phyloP scores from a whole-genome alignment of 2,329 filamentous ascomycete genomes.

The Periglandula ipomoeae region DNA sequence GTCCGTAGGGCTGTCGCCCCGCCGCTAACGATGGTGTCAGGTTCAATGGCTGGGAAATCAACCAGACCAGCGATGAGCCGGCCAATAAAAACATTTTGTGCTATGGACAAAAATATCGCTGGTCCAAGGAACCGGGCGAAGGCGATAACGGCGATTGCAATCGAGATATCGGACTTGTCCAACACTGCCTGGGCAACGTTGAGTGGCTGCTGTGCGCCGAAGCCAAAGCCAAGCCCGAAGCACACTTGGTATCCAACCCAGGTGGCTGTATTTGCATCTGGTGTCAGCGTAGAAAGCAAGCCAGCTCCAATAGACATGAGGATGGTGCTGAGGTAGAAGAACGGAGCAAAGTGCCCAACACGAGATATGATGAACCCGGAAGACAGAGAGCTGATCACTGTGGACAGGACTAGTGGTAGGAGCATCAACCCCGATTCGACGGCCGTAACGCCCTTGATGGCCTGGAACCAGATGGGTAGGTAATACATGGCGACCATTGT shows the following conservation, averaged over 20 bases:
- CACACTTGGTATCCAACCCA: slow-evolving; percentile 27
- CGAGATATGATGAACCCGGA: slow-evolving; percentile 14
- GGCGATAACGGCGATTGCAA: background rate
- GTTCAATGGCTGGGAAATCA: background rate
- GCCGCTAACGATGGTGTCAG: background rate
- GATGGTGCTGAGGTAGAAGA: slow-evolving; percentile 24
- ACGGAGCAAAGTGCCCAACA: slow-evolving; percentile 32
- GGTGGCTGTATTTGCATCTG: slow-evolving; percentile 9
- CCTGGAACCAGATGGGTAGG: slow-evolving; percentile 34
- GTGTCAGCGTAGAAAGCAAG: slow-evolving; percentile 29
- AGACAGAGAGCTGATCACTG: slow-evolving; percentile 16
- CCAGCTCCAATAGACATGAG: slow-evolving; percentile 27
- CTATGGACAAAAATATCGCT: background rate
- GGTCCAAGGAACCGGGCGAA: background rate
- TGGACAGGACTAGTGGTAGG: slow-evolving; percentile 18
- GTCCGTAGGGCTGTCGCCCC: background rate
- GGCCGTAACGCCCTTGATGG: slow-evolving; percentile 26
- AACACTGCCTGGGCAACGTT: background rate
- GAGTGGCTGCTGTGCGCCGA: slow-evolving; percentile 31
- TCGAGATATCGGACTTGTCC: background rate
- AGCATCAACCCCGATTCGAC: slow-evolving; percentile 18
- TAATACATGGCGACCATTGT: background rate
- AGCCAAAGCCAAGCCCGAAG: slow-evolving; percentile 31
- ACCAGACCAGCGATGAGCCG: background rate
- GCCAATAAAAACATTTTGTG: background rate